A percentile compares a stretch with the other conserved stretches of the same genome.
phyloP scores from a whole-genome alignment of 2,329 filamentous ascomycete species.

The Neonectria hederae region DNA sequence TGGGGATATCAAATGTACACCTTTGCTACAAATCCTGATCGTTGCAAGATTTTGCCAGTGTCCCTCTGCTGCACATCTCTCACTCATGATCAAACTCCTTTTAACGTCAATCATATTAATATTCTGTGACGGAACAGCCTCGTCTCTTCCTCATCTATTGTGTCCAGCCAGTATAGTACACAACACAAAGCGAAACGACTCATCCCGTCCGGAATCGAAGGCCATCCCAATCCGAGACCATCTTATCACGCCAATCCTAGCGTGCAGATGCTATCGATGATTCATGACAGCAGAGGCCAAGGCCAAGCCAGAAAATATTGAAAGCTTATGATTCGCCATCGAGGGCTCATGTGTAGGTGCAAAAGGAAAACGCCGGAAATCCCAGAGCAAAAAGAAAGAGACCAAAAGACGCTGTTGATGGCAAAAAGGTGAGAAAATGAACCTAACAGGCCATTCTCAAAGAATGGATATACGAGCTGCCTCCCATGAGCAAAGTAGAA shows the following conservation, averaged over 20 bases:
- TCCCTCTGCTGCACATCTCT: not conserved
- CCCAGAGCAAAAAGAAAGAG: not conserved
- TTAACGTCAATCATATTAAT: constrained; percentile 12
- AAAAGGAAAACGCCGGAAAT: not conserved
- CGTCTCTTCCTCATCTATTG: constrained; percentile 8
- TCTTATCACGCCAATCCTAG: constrained; percentile 1
- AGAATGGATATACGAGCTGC: not conserved
- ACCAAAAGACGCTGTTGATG: not conserved
- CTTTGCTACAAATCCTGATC: not conserved
- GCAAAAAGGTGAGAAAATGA: not conserved
- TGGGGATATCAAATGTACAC: not conserved
- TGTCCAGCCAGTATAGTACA: constrained; percentile 22
- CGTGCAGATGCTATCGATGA: constrained; percentile 4
- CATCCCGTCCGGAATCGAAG: not conserved
- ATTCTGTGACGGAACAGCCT: not conserved
- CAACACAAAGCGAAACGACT: constrained; percentile 5
- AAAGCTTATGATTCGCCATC: not conserved
- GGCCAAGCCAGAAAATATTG: constrained; percentile 1
- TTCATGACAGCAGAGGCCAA: not conserved
- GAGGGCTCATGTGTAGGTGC: not conserved
- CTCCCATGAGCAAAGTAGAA: not conserved
- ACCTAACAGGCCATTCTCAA: not conserved
- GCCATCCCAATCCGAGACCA: constrained; percentile 9
- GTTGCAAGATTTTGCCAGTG: not conserved
- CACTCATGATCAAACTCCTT: not conserved